Percentiles rank a stretch among this genome's conserved stretches.
Evolutionary conservation across 768 basidiomycete genomes (phyloP).

Genomic region (Cystofilobasidium ferigula): DNA sequence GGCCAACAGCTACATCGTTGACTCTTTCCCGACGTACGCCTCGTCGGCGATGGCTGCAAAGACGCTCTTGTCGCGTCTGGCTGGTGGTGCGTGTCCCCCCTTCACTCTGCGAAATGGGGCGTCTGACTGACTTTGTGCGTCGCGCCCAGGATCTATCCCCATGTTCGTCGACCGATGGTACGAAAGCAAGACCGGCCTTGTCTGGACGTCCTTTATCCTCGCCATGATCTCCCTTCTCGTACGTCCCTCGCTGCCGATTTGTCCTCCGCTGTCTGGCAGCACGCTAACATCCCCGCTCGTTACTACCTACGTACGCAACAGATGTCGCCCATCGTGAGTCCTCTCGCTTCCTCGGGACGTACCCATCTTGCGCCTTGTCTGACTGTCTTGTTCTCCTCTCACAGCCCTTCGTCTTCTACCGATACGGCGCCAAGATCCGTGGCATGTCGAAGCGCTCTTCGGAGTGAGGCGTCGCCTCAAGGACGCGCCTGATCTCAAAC

Average conservation of each 20-base stretch:
- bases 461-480: too few species aligned
- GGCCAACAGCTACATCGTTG: slow-evolving; percentile 1
- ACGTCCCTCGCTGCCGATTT: neutral
- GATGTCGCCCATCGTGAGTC: too few species aligned
- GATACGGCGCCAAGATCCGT: slow-evolving; percentile 53
- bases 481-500: too few species aligned
- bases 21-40: slow-evolving; percentile 17
- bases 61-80: slow-evolving; percentile 1
- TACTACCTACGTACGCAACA: too few species aligned
- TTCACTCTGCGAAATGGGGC: too few species aligned
- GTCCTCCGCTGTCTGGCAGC: too few species aligned
- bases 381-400: slow-evolving; percentile 15
- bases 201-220: neutral
- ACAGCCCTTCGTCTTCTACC: slow-evolving; percentile 59
- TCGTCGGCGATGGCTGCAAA: slow-evolving; percentile 22
- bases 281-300: too few species aligned
- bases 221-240: neutral
- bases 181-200: slow-evolving; percentile 3
- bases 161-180: slow-evolving; percentile 25
- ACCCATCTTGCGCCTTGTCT: neutral
- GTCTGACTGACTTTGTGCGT: neutral
- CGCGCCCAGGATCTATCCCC: too few species aligned
- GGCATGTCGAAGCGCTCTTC: slow-evolving; percentile 47
- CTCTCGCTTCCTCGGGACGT: neutral
- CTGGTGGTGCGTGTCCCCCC: neutral